These are phyloP conservation scores for Microsporum ferrugineum DNA, from an alignment of 2,329 filamentous ascomycete genomes.

Conservation along the genomic window DNA sequence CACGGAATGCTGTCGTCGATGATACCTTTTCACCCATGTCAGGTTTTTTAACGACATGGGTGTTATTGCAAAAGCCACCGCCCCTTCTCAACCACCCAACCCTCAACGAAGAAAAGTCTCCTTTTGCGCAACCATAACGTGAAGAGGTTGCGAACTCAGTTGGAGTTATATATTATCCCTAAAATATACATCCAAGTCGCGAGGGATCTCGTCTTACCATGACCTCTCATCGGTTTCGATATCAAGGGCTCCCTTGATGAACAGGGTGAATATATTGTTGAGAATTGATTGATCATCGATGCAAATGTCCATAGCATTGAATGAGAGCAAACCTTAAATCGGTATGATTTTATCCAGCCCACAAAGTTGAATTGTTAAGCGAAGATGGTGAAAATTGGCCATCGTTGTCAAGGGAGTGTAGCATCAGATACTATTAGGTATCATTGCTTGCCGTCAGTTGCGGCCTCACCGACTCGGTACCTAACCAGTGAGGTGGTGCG, in stretches of 20 bases:
- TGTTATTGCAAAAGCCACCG: neutral
- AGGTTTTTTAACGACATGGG: neutral
- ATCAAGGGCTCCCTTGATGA: neutral
- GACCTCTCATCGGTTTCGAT: too few species aligned
- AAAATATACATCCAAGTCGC: neutral
- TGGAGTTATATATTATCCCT: neutral
- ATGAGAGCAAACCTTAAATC: neutral
- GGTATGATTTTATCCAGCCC: neutral
- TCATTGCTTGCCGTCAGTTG: neutral
- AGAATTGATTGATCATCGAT: neutral
- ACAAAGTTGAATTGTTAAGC: constrained; percentile 1
- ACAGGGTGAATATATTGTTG: neutral
- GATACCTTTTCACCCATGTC: neutral
- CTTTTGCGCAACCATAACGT: neutral
- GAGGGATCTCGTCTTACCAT: neutral
- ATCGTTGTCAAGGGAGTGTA: neutral
- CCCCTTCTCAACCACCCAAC: neutral
- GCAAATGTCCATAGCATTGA: neutral
- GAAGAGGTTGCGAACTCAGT: neutral
- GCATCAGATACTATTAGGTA: constrained; percentile 1
- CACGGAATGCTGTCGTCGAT: neutral
- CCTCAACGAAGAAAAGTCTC: neutral
- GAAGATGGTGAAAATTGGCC: neutral
- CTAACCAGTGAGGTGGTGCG: constrained; percentile 1
- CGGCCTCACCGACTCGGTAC: constrained; percentile 4